These are phyloP conservation scores for Schoenoplectus triqueter DNA, from an alignment of 202 grass and related monocot genomes.

Conservation along the genomic window DNA sequence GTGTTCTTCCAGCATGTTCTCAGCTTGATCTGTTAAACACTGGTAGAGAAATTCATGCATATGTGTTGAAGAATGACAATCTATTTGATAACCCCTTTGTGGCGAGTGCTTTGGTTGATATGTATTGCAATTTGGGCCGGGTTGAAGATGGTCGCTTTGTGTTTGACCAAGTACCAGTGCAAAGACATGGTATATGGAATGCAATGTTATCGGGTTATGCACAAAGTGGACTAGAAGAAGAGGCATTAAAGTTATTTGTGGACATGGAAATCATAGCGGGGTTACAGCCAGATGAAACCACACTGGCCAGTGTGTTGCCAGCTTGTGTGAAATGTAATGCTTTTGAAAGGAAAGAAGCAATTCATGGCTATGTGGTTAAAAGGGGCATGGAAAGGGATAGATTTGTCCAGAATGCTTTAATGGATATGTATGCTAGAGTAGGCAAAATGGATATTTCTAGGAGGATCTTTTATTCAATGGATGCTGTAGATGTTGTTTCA, in stretches of 20 bases:
- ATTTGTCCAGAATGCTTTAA: constrained; percentile 96
- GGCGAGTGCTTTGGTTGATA: constrained; percentile 76
- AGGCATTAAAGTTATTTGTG: constrained; percentile 66
- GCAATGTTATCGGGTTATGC: constrained; percentile 90
- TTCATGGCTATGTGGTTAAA: constrained; percentile 90
- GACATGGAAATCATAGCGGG: constrained; percentile 59
- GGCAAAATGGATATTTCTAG: constrained; percentile 65
- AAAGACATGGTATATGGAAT: constrained; percentile 83
- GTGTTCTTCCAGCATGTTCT: constrained; percentile 70
- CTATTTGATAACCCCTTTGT: constrained; percentile 77
- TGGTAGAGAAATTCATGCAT: constrained; percentile 69
- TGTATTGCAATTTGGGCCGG: constrained; percentile 74
- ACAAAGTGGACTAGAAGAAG: constrained; percentile 69
- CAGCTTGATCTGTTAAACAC: constrained; percentile 53
- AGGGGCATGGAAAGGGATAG: constrained; percentile 67
- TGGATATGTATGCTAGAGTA: constrained; percentile 93
- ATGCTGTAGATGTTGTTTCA: constrained; percentile 64
- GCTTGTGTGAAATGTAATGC: constrained; percentile 62
- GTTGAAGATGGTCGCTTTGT: constrained; percentile 50
- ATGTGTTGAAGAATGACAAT: constrained; percentile 52
- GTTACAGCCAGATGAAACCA: constrained; percentile 71
- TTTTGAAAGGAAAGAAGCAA: constrained; percentile 63
- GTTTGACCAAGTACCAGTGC: constrained; percentile 53
- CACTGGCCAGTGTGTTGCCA: constrained; percentile 72
- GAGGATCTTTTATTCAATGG: constrained; percentile 61